phyloP scores from a whole-genome alignment of 148 eudicot genomes.

The Fagopyrum homotropicum region DNA sequence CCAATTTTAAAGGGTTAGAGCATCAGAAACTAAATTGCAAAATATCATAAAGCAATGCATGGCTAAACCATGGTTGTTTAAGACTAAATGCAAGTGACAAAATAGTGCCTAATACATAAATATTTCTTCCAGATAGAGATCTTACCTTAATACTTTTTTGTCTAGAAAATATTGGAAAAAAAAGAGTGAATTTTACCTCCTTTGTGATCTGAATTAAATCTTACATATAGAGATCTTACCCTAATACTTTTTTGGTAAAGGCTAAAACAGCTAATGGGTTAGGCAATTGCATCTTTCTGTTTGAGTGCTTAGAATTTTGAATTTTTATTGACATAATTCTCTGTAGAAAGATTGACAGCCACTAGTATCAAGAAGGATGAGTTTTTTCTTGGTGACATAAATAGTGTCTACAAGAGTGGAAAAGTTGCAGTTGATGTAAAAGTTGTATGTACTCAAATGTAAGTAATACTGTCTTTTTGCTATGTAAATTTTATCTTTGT shows the following conservation, averaged over 20 bases:
- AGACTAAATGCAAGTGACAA: too few relatives aligned
- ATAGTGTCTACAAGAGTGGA: conserved; percentile 64
- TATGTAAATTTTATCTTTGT: not conserved
- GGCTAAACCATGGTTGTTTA: not conserved
- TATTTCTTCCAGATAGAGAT: too few relatives aligned
- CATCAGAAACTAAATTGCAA: not conserved
- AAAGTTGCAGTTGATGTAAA: conserved; percentile 73
- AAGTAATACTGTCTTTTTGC: conserved; percentile 18
- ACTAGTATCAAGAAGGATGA: conserved; percentile 76
- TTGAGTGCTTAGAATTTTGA: not conserved
- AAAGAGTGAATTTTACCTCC: too few relatives aligned
- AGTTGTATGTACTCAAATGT: conserved; percentile 80
- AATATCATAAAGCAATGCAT: not conserved
- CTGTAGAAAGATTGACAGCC: conserved; percentile 67
- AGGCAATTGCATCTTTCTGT: not conserved
- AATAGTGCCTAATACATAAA: too few relatives aligned
- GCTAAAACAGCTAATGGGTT: not conserved
- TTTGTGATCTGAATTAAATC: too few relatives aligned
- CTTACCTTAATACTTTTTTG: too few relatives aligned
- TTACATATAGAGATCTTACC: too few relatives aligned
- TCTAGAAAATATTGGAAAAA: too few relatives aligned
- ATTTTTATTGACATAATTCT: not conserved
- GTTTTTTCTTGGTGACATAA: conserved; percentile 71
- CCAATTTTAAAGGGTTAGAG: not conserved
- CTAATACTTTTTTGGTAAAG: too few relatives aligned